Base-by-base conservation (phyloP, 345 rosid species). In the Geranium brycei region DNA sequence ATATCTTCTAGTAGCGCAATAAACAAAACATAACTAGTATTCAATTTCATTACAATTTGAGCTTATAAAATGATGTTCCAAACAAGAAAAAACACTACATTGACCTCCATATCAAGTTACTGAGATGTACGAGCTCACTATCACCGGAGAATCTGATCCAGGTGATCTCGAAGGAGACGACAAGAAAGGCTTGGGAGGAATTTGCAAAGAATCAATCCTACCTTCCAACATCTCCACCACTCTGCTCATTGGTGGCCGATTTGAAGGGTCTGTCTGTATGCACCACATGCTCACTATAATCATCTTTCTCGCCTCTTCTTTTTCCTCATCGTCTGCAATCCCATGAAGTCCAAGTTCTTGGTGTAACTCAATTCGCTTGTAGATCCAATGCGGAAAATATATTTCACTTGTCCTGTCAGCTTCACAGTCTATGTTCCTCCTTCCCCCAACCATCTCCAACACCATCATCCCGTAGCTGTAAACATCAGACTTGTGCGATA, bases 381-480 rank as follows among this genome's bases (percentile, higher is more conserved):
- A 73, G 10, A 80, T 66, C 68, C 72, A 63, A 17, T 71, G 61
- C 0, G 77, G 78, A 72, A 84, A 81, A 62, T 68, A 78, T 16
- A 63, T 30, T 40, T 79, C 72, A 51, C 80, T 81, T 1, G 41
- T 35, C 41, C 35, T 18, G 8, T 31, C 18, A 0, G 75, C 73
- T 30, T 40, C 70, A 62, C 32, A 19, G 3, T 3, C 23, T 40
- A 67, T 31, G 1, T 70, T 67, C n/a, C 31, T 71, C 62, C 72
- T 73, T 31, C 65, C 73, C 7, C 78, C 78, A n/a, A 79, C 69
- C 73, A 84, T 79, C 19, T 79, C 73, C 0, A 79, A 67, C 35
- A 79, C 59, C 64, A 84, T 61, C 82, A 79, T 83, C 40, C 84
- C 84, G 1, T 81, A 81, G 58, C 85, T 81, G 1, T 79, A 83